Base-by-base conservation (phyloP, 306 rosid genomes). In the Castanea mollissima region DNA sequence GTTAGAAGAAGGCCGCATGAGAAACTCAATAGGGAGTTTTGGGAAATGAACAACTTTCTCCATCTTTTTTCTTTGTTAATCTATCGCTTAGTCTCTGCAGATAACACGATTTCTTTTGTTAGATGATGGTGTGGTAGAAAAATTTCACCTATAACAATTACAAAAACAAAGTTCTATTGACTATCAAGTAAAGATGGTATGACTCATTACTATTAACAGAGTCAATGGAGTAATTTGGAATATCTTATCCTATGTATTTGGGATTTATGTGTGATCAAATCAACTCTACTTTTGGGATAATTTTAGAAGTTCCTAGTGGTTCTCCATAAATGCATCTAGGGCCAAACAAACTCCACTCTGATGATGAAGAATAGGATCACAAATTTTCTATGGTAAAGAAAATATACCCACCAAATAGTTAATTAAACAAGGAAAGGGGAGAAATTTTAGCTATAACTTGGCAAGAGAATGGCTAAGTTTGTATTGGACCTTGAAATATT, bases 1-100 rank as follows among this genome's bases (percentile, higher is more conserved):
- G 34, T 49, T 71, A 0, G 57, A 70, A n/a, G 74, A 71, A 49
- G 74, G 34, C 23, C 29, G 74, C 74, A 71, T 46, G 57, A 71
- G 7, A 51, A 71, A 71, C 41, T 71, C 75, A 14, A 71, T 49
- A 71, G 75, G 59, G 19, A n/a, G 58, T 49, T 71, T 49, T 9
- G 31, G 35, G 34, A 52, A 71, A 52, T 71, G 74, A 71, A 41
- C 19, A n/a, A 19, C 10, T 4, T 51, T 49, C 32, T 14, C 75
- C 75, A 49, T 71, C 59, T 71, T 51, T 64, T 25, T 31, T 29
- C 41, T 15, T 31, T 29, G 16, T 14, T 31, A 29, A 64, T 64
- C 38, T 64, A 11, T 38, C 10, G 11, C 46, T 8, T 38, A 64
- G 5, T 31, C 70, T 6, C 46, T 16, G 70, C 70, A 64, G 20